Conservation (phyloP, 345 rosid genomes). For the Gossypium anomalum region DNA sequence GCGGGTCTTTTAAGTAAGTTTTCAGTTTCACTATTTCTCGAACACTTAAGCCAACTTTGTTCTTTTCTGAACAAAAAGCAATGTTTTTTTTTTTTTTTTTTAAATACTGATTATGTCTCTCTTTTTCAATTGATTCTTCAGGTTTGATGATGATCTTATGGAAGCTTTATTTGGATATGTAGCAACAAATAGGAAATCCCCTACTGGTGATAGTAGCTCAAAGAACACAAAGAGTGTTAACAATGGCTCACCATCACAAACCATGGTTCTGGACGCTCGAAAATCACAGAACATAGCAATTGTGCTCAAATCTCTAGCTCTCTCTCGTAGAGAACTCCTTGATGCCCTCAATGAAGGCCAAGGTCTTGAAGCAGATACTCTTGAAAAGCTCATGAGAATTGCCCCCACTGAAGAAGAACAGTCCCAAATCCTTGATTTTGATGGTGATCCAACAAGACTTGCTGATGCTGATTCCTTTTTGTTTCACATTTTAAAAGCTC, state of each 20-base stretch:
- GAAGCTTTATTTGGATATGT: conserved; percentile 84
- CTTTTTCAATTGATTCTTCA: conserved; percentile 20
- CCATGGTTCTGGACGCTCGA: conserved; percentile 60
- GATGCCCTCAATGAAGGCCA: conserved; percentile 49
- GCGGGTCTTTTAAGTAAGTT: conserved; percentile 77
- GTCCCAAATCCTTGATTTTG: conserved; percentile 45
- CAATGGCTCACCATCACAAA: conserved; percentile 33
- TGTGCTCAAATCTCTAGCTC: conserved; percentile 62
- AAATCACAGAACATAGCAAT: conserved; percentile 80
- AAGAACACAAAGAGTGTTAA: conserved; percentile 21
- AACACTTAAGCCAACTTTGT: neutral
- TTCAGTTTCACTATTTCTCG: neutral
- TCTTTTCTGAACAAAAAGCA: neutral
- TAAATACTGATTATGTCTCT: neutral
- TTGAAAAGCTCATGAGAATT: conserved; percentile 69
- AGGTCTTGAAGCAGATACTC: conserved; percentile 49
- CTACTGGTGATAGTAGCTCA: conserved; percentile 15
- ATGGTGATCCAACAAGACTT: conserved; percentile 50
- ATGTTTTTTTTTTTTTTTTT: neutral
- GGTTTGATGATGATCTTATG: conserved; percentile 82
- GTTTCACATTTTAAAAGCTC: conserved; percentile 56
- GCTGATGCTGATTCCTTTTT: conserved; percentile 76
- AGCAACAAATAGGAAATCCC: conserved; percentile 48
- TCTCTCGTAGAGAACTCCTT: conserved; percentile 53
- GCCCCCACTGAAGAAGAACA: conserved; percentile 70